Evolutionary conservation across 2,329 filamentous ascomycete genomes (phyloP).

Genomic region (Calycina marina): DNA sequence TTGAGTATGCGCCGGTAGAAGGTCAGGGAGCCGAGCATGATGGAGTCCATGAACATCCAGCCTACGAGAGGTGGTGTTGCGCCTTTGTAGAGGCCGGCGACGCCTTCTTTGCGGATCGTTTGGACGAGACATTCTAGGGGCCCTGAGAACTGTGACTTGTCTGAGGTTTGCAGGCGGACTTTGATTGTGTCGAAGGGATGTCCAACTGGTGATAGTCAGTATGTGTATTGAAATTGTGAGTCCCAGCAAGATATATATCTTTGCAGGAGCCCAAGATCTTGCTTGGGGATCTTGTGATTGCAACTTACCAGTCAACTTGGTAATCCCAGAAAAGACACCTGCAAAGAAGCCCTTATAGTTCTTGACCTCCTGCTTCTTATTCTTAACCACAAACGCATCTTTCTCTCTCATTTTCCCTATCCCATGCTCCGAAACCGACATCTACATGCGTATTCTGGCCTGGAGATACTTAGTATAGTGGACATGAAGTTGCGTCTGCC

Average conservation of each 20-base stretch:
- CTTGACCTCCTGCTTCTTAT: slow-evolving; percentile 25
- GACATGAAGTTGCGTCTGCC: too few relatives aligned
- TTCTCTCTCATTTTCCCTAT: not conserved
- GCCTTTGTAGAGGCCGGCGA: slow-evolving; percentile 83
- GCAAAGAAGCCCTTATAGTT: slow-evolving; percentile 90
- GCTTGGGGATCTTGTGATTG: too few relatives aligned
- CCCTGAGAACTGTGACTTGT: slow-evolving; percentile 63
- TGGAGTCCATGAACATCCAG: slow-evolving; percentile 94
- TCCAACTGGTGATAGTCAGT: slow-evolving; percentile 29
- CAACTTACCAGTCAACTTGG: slow-evolving; percentile 65
- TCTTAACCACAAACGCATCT: slow-evolving; percentile 5
- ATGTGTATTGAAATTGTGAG: too few relatives aligned
- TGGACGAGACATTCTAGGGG: slow-evolving; percentile 74
- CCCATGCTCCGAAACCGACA: slow-evolving; percentile 1
- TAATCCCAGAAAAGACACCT: slow-evolving; percentile 87
- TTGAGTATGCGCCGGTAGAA: slow-evolving; percentile 76
- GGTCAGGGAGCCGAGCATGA: slow-evolving; percentile 84
- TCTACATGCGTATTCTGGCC: too few relatives aligned
- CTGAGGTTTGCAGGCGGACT: slow-evolving; percentile 82
- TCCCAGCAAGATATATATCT: too few relatives aligned
- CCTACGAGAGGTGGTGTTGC: slow-evolving; percentile 82
- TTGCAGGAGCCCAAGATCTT: too few relatives aligned
- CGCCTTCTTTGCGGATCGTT: slow-evolving; percentile 74
- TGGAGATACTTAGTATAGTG: too few relatives aligned
- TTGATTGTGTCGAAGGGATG: slow-evolving; percentile 92